These are phyloP conservation scores for Solanum medicagineum DNA, from an alignment of 257 asterid genomes.

Conservation along the genomic window DNA sequence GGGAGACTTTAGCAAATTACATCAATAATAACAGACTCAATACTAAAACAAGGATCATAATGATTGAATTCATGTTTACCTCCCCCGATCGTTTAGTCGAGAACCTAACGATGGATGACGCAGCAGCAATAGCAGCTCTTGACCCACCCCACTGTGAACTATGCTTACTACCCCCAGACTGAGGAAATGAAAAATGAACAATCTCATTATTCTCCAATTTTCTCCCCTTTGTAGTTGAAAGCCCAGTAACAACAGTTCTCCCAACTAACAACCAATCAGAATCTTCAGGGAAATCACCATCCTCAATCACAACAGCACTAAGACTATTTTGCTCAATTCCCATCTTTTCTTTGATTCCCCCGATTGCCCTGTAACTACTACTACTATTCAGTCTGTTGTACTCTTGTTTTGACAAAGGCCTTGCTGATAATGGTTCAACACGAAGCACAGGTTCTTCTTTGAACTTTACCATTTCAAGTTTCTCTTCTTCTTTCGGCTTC, in stretches of 20 bases:
- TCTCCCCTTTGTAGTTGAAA: conserved; percentile 74
- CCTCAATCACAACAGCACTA: conserved; percentile 50
- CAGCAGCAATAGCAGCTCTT: conserved; percentile 18
- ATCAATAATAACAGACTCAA: not conserved
- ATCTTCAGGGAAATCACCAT: conserved; percentile 70
- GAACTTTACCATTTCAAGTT: not conserved
- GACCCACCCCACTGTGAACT: conserved; percentile 23
- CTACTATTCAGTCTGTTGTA: not conserved
- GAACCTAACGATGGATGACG: conserved; percentile 61
- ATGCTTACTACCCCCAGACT: conserved; percentile 1
- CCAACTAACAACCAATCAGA: conserved; percentile 78
- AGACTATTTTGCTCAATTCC: conserved; percentile 12
- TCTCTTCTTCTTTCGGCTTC: not conserved
- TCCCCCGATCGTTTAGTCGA: conserved; percentile 73
- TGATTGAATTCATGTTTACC: conserved; percentile 20
- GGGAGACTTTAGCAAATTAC: not conserved
- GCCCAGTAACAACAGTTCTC: conserved; percentile 51
- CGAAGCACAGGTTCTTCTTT: conserved; percentile 17
- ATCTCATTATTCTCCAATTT: conserved; percentile 76
- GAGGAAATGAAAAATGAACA: conserved; percentile 63
- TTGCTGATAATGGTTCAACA: conserved; percentile 37
- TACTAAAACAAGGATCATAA: not conserved
- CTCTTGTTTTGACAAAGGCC: conserved; percentile 28
- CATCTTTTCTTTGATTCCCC: conserved; percentile 6
- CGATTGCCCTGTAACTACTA: not conserved